phyloP scores from a whole-genome alignment of 208 protist species.

The Leishmania aethiopica region DNA sequence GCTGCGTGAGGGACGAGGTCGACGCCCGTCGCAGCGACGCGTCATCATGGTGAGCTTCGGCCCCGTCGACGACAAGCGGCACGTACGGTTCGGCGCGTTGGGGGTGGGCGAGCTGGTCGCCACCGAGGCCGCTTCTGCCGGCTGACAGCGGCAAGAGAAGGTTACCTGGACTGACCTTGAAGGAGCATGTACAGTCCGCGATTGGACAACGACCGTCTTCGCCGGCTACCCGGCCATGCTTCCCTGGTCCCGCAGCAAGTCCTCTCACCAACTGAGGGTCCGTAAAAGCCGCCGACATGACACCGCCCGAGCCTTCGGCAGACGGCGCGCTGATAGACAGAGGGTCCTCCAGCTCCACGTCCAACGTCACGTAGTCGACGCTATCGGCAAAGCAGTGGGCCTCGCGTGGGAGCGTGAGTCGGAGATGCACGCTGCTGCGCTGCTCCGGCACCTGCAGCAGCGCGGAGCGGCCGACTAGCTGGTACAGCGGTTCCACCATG shows the following conservation, averaged over 20 bases:
- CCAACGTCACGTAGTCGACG: slow-evolving; percentile 50
- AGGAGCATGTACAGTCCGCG: slow-evolving; percentile 18
- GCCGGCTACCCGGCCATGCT: background rate
- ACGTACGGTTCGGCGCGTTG: background rate
- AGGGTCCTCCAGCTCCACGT: slow-evolving; percentile 55
- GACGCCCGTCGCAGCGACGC: background rate
- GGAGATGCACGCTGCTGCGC: slow-evolving; percentile 52
- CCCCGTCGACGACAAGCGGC: background rate
- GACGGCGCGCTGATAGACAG: slow-evolving; percentile 8
- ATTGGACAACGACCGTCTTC: background rate
- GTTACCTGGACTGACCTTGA: slow-evolving; percentile 8
- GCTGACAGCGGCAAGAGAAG: slow-evolving; percentile 14
- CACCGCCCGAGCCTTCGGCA: background rate
- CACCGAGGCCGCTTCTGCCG: background rate
- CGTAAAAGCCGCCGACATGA: background rate
- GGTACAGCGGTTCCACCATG: slow-evolving; percentile 12
- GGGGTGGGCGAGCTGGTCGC: background rate
- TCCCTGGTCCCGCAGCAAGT: background rate
- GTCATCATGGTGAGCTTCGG: background rate
- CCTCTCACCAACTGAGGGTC: background rate
- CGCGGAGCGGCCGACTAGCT: slow-evolving; percentile 7
- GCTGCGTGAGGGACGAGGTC: background rate
- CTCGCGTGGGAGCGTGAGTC: slow-evolving; percentile 40
- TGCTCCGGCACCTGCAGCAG: slow-evolving; percentile 58
- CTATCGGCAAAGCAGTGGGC: slow-evolving; percentile 76